phyloP scores from a whole-genome alignment of 2,329 filamentous ascomycete species.

The Fusarium succisae region DNA sequence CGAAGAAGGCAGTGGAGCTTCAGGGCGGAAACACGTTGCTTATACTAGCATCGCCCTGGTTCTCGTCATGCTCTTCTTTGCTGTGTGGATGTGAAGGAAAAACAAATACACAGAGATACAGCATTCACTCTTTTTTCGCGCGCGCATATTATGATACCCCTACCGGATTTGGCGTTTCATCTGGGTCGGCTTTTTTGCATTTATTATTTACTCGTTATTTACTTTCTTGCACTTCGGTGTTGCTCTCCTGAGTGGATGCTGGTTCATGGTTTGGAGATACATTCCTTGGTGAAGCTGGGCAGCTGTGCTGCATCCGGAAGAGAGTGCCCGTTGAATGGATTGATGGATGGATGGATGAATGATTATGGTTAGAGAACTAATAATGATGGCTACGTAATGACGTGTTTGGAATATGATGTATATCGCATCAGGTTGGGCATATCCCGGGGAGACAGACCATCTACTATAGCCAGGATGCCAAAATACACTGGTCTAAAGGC shows the following conservation, averaged over 20 bases:
- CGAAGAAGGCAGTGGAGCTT: conserved; percentile 70
- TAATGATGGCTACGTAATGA: conserved; percentile 34
- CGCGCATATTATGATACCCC: conserved; percentile 41
- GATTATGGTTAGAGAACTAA: conserved; percentile 37
- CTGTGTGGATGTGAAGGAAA: conserved; percentile 40
- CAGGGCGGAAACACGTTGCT: conserved; percentile 42
- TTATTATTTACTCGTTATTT: conserved; percentile 2
- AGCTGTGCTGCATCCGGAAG: conserved; percentile 25
- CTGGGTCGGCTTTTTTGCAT: conserved; percentile 35
- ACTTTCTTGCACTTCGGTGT: background rate
- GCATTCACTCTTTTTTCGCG: conserved; percentile 8
- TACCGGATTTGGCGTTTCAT: conserved; percentile 39
- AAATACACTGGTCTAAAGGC: background rate
- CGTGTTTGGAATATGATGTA: conserved; percentile 5
- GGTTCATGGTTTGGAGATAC: conserved; percentile 14
- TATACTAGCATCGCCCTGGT: conserved; percentile 43
- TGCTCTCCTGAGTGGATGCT: conserved; percentile 7
- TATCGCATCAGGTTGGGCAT: conserved; percentile 11
- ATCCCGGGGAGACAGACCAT: background rate
- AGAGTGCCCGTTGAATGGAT: background rate
- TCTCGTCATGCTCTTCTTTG: conserved; percentile 43
- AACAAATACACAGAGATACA: background rate
- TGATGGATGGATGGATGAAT: conserved; percentile 33
- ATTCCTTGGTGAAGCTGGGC: conserved; percentile 14
- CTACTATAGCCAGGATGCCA: background rate